These are phyloP conservation scores for Poronia punctata DNA, from an alignment of 495 filamentous ascomycete species.

Conservation along the genomic window DNA sequence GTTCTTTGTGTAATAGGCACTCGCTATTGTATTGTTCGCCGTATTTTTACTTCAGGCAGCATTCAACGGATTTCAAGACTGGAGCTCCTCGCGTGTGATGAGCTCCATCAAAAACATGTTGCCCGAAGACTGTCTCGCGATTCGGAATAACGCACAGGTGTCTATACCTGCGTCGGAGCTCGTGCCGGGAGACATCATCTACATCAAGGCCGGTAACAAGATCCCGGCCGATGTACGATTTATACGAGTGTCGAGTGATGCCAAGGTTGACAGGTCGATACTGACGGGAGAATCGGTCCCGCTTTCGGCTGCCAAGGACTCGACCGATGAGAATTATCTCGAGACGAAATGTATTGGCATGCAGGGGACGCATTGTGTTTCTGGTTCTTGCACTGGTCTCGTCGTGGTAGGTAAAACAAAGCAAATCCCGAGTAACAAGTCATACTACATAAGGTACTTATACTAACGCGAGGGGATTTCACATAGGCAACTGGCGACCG, in stretches of 20 bases:
- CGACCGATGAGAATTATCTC: constrained; percentile 63
- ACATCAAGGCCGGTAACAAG: constrained; percentile 59
- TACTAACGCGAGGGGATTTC: too few species aligned
- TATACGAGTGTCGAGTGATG: constrained; percentile 53
- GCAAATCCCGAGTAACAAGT: too few species aligned
- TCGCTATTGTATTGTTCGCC: constrained; percentile 56
- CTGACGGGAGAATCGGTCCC: constrained; percentile 60
- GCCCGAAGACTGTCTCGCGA: constrained; percentile 55
- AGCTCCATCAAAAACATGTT: constrained; percentile 60
- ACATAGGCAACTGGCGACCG: constrained; percentile 37
- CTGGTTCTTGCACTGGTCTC: constrained; percentile 56
- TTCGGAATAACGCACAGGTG: constrained; percentile 49
- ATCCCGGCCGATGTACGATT: constrained; percentile 66
- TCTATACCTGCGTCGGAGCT: constrained; percentile 49
- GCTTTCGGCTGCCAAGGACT: constrained; percentile 51
- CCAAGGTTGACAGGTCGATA: constrained; percentile 65
- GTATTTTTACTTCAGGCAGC: constrained; percentile 64
- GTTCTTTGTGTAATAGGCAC: constrained; percentile 32
- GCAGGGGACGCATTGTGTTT: constrained; percentile 62
- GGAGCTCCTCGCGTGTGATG: constrained; percentile 56
- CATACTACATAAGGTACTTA: too few species aligned
- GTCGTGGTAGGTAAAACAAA: constrained; percentile 39
- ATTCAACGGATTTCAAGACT: constrained; percentile 62
- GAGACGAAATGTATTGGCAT: constrained; percentile 68
- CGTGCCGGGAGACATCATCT: constrained; percentile 59